phyloP scores from a whole-genome alignment of 1,284 basidiomycete genomes.

The Crucibulum parvulum region DNA sequence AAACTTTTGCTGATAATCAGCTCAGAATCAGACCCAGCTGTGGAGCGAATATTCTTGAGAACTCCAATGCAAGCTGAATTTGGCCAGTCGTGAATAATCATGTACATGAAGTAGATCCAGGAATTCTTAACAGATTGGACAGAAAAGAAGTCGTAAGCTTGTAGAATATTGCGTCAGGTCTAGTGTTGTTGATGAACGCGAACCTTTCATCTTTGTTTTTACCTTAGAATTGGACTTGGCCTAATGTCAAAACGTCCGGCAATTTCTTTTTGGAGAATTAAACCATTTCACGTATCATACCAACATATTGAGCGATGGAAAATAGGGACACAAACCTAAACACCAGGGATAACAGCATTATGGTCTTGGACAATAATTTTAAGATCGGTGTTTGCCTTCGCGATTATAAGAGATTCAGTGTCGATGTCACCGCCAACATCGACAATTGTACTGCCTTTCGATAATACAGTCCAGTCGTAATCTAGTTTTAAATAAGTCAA shows the following conservation, averaged over 20 bases:
- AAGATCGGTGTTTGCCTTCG: slow-evolving; percentile 29
- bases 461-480: slow-evolving; percentile 40
- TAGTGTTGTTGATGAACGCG: too few relatives aligned
- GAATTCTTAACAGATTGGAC: slow-evolving; percentile 35
- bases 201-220: neutral
- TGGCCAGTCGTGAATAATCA: slow-evolving; percentile 43
- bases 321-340: slow-evolving; percentile 31
- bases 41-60: slow-evolving; percentile 33
- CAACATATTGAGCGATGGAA: neutral
- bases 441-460: slow-evolving; percentile 38
- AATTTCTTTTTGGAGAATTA: slow-evolving; percentile 36
- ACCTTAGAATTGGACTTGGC: slow-evolving; percentile 35
- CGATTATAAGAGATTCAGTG: slow-evolving; percentile 32
- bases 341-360: slow-evolving; percentile 31
- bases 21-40: slow-evolving; percentile 33
- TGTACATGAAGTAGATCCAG: slow-evolving; percentile 37
- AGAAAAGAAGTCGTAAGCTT: slow-evolving; percentile 43
- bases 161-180: neutral
- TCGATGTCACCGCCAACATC: slow-evolving; percentile 53
- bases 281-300: neutral
- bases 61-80: slow-evolving; percentile 34
- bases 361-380: slow-evolving; percentile 46
- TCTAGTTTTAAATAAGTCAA: too few relatives aligned
- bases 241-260: slow-evolving; percentile 28
- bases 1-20: slow-evolving; percentile 44